These are phyloP conservation scores for Lepiota subincarnata DNA, from an alignment of 768 basidiomycete species.

Conservation along the genomic window DNA sequence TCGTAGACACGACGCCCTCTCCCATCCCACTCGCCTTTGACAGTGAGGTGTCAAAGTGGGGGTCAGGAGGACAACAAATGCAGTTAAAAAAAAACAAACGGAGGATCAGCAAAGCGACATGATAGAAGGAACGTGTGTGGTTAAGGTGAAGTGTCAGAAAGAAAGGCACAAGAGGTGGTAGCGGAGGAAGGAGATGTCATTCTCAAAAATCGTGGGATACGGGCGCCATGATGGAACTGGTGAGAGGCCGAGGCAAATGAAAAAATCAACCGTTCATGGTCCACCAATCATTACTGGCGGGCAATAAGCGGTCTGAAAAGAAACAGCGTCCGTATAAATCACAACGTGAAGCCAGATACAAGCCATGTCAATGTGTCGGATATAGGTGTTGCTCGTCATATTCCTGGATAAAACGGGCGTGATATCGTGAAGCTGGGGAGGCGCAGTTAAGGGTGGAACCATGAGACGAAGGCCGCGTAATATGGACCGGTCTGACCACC, in stretches of 20 bases:
- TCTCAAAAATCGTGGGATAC: conserved; percentile 7
- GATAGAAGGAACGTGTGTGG: conserved; percentile 17
- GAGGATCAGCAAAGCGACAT: conserved; percentile 7
- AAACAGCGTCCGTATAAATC: conserved; percentile 73
- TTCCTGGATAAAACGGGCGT: conserved; percentile 2
- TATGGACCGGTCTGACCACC: conserved; percentile 28
- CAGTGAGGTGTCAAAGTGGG: conserved; percentile 44
- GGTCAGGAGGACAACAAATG: conserved; percentile 66
- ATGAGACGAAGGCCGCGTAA: conserved; percentile 16
- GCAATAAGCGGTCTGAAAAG: conserved; percentile 42
- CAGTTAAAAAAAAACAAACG: conserved; percentile 15
- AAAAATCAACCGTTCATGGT: conserved; percentile 13
- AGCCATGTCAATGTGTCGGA: conserved; percentile 12
- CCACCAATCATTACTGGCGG: conserved; percentile 6
- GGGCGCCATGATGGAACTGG: conserved; percentile 13
- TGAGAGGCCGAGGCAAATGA: conserved; percentile 8
- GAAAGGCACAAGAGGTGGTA: conserved; percentile 13
- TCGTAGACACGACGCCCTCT: conserved; percentile 65
- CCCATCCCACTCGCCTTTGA: conserved; percentile 58
- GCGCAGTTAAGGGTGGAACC: conserved; percentile 8
- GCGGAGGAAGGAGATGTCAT: conserved; percentile 9
- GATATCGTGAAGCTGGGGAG: conserved; percentile 10
- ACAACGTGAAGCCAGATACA: conserved; percentile 12
- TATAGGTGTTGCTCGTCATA: conserved; percentile 6
- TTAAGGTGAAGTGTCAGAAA: conserved; percentile 12